Conservation (phyloP, 2,329 filamentous ascomycete genomes). For the Verruconis gallopava region DNA sequence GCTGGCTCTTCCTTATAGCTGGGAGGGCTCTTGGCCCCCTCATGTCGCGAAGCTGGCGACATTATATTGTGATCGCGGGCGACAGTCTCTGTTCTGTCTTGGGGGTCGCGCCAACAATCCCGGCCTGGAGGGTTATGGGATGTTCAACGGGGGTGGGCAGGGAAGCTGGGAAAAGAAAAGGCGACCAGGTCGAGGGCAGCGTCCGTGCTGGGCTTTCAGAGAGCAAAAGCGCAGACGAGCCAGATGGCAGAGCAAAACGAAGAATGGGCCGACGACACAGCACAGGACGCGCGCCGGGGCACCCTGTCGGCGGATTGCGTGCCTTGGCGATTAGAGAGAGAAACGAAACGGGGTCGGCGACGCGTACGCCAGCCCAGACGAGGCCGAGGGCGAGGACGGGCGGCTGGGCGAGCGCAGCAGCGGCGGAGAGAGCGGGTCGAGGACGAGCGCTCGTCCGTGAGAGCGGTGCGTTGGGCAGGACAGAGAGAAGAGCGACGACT, state of each 20-base stretch:
- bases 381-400: no score
- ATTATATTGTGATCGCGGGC: constrained; percentile 24
- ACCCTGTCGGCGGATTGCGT: no score
- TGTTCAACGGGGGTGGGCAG: background rate
- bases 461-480: no score
- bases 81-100: constrained; percentile 5
- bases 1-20: constrained; percentile 33
- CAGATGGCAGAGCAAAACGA: background rate
- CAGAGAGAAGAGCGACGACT: no score
- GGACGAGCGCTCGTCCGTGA: no score
- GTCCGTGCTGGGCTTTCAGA: background rate
- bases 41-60: constrained; percentile 24
- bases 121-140: background rate
- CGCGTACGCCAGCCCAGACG: no score
- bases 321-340: no score
- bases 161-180: background rate
- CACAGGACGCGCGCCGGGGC: no score
- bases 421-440: background rate
- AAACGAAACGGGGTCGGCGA: no score
- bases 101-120: background rate
- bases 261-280: background rate
- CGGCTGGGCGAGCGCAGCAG: no score
- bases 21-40: constrained; percentile 22
- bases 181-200: no score
- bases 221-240: background rate